These are phyloP conservation scores for Populus davidiana DNA, from an alignment of 345 rosid genomes.

Conservation along the genomic window DNA sequence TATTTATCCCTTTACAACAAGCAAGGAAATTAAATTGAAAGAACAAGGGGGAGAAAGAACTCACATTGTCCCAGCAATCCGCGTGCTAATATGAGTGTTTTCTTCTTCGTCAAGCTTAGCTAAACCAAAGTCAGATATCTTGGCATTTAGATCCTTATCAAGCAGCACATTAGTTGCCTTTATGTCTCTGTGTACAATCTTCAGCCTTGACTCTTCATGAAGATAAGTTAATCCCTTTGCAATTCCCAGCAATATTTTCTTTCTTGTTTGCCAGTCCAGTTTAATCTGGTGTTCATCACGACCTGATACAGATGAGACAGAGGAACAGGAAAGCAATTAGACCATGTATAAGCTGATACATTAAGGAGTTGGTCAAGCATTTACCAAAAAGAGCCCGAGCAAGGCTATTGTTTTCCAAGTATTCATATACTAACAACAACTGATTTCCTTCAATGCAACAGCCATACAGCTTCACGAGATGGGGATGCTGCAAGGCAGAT, in stretches of 20 bases:
- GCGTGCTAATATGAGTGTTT: constrained; percentile 67
- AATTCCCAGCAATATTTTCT: constrained; percentile 46
- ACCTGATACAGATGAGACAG: constrained; percentile 23
- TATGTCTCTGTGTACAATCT: constrained; percentile 71
- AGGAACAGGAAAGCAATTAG: not conserved
- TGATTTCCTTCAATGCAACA: constrained; percentile 69
- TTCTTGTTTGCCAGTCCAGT: constrained; percentile 59
- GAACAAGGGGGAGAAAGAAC: constrained; percentile 11
- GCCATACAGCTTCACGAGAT: constrained; percentile 60
- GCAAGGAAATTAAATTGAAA: not conserved
- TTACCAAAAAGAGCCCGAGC: constrained; percentile 66
- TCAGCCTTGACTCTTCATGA: constrained; percentile 68
- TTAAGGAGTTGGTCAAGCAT: not conserved
- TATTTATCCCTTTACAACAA: not conserved
- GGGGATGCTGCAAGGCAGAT: constrained; percentile 65
- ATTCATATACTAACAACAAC: constrained; percentile 54
- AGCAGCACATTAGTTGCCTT: constrained; percentile 73
- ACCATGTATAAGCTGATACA: too few relatives aligned
- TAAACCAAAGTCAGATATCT: constrained; percentile 69
- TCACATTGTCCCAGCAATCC: constrained; percentile 71
- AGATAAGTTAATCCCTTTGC: constrained; percentile 58
- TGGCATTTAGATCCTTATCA: constrained; percentile 54
- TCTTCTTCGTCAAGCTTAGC: constrained; percentile 76
- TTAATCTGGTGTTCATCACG: constrained; percentile 37
- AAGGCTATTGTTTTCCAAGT: constrained; percentile 62